Percentiles rank a stretch among this genome's conserved stretches.
Evolutionary conservation across 2,329 filamentous ascomycete genomes (phyloP).

Genomic region (Alternaria novae-zelandiae): DNA sequence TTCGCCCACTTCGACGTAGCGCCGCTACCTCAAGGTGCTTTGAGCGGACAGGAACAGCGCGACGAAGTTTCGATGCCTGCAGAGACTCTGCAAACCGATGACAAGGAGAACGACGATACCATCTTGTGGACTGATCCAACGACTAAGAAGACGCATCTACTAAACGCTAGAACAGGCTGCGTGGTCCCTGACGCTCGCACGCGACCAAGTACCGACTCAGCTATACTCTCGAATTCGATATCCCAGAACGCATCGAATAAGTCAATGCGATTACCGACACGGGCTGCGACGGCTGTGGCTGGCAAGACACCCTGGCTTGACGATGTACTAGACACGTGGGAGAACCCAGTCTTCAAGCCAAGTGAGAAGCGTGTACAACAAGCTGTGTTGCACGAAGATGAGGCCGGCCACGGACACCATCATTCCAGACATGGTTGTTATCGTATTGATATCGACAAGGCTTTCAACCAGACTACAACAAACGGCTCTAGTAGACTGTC

Average conservation of each 20-base stretch:
- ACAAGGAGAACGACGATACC: constrained; percentile 38
- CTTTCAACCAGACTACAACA: constrained; percentile 35
- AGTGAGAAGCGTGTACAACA: constrained; percentile 53
- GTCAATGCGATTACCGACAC: constrained; percentile 41
- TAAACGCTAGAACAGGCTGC: constrained; percentile 65
- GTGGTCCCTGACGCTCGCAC: constrained; percentile 31
- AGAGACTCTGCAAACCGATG: not conserved
- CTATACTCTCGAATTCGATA: not conserved
- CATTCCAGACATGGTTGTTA: constrained; percentile 12
- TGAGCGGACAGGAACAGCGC: not conserved
- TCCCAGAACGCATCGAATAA: constrained; percentile 33
- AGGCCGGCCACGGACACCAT: not conserved
- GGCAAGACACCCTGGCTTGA: constrained; percentile 61
- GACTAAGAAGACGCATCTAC: constrained; percentile 58
- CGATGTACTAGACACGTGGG: constrained; percentile 68
- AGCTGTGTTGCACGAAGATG: constrained; percentile 33
- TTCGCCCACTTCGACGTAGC: constrained; percentile 16
- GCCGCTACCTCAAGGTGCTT: constrained; percentile 18
- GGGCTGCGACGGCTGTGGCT: constrained; percentile 7
- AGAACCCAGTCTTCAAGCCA: constrained; percentile 76
- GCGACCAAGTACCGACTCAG: constrained; percentile 12
- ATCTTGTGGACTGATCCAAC: constrained; percentile 67
- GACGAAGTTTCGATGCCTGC: not conserved
- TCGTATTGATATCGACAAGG: constrained; percentile 17
- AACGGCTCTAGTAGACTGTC: constrained; percentile 57